Conservation (phyloP, 1,284 basidiomycete genomes). For the Meripilus lineatus region DNA sequence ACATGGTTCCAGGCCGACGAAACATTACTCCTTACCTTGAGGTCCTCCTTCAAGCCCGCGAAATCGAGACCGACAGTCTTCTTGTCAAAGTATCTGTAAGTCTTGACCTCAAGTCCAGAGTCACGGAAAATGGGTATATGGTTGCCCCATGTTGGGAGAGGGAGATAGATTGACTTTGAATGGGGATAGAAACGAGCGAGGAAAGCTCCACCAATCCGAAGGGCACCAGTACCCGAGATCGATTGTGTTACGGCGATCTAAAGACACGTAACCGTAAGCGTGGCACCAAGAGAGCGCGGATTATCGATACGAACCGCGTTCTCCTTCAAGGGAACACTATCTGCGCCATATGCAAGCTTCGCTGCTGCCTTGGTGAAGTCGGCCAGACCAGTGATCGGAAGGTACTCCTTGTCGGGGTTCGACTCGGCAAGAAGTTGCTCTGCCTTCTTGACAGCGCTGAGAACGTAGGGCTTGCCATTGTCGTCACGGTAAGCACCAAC, state of each 20-base stretch:
- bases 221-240: conserved; percentile 97
- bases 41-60: conserved; percentile 84
- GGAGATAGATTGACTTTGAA: conserved; percentile 89
- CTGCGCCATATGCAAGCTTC: conserved; percentile 87
- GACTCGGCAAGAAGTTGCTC: conserved; percentile 69
- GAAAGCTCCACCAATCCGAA: conserved; percentile 95
- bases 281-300: conserved; percentile 11
- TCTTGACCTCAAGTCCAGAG: conserved; percentile 90
- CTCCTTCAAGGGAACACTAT: conserved; percentile 72
- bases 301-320: conserved; percentile 57
- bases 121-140: conserved; percentile 87
- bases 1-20: not conserved
- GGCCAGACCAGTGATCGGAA: conserved; percentile 90
- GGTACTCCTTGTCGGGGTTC: conserved; percentile 94
- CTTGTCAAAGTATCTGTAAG: conserved; percentile 95
- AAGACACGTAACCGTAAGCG: conserved; percentile 9
- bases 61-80: conserved; percentile 94
- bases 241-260: conserved; percentile 93
- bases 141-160: conserved; percentile 96
- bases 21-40: conserved; percentile 49
- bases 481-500: conserved; percentile 94
- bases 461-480: conserved; percentile 92
- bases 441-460: conserved; percentile 91
- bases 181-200: conserved; percentile 87
- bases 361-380: conserved; percentile 89